phyloP scores from a whole-genome alignment of 495 filamentous ascomycete species.

The Penicillium silybi region DNA sequence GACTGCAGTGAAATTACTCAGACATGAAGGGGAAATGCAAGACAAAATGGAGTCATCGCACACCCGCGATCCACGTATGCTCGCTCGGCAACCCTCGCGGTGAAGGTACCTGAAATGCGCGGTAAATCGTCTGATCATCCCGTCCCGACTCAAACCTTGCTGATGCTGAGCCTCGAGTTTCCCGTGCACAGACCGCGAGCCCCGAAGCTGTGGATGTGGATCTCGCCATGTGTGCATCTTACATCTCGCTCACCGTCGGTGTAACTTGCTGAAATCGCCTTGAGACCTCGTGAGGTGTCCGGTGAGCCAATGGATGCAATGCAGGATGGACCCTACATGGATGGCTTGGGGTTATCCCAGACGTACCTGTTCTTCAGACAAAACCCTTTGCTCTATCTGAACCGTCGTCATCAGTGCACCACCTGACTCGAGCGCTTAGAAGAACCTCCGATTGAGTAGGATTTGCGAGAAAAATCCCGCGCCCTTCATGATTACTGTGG shows the following conservation, averaged over 20 bases:
- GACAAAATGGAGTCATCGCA: constrained; percentile 13
- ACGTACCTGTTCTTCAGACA: not conserved
- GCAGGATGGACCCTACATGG: constrained; percentile 3
- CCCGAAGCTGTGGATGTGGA: constrained; percentile 3
- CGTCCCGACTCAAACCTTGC: constrained; percentile 14
- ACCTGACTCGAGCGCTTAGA: not conserved
- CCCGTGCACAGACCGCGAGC: not conserved
- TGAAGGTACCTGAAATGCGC: constrained; percentile 16
- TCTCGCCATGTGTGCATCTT: constrained; percentile 17
- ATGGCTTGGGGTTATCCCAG: constrained; percentile 1
- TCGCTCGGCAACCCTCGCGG: not conserved
- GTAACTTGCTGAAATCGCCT: constrained; percentile 8
- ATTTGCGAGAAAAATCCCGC: constrained; percentile 5
- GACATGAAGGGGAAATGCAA: constrained; percentile 2
- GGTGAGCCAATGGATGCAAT: constrained; percentile 8
- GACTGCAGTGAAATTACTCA: constrained; percentile 1
- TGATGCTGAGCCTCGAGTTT: not conserved
- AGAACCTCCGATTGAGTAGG: not conserved
- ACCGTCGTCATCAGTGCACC: constrained; percentile 6
- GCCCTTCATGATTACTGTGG: not conserved
- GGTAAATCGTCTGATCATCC: constrained; percentile 18
- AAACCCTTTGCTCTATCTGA: constrained; percentile 3
- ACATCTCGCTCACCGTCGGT: constrained; percentile 9
- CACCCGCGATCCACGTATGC: constrained; percentile 4
- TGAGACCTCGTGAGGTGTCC: constrained; percentile 4